Base-by-base conservation (phyloP, 805 yeast species). In the Cyberlindnera petersonii region DNA sequence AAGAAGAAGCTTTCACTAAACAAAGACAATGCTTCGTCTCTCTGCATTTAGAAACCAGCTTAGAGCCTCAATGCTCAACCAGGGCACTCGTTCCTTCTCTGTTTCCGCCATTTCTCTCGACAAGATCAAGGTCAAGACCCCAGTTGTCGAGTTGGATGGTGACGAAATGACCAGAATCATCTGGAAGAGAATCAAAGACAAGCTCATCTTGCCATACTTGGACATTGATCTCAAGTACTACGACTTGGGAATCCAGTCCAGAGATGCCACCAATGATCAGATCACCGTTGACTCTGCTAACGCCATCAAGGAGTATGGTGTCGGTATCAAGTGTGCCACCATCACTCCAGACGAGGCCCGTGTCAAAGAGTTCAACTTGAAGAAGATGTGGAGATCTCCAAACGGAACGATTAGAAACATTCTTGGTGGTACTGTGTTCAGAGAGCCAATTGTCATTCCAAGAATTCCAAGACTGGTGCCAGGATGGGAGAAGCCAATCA, bases 81-180 rank as follows among this genome's bases (percentile, higher is more conserved):
- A 39, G 32, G 31, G 39, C 35, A n/a, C n/a, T n/a, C 46, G 49
- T 23, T 39, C 43, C 22, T 53, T 53, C 46, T 51, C 56, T 32
- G 38, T 37, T 24, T 39, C 55, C 9, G 42, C 47, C 27, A 18
- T 18, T 14, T 20, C 22, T 18, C 38, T 35, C 39, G 83, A 82
- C 30, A 88, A 87, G 62, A 82, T 91, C 62, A 69, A 74, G 49
- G 97, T 91, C 44, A 73, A 75, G 63, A 84, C 76, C 55, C 98
- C 98, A 49, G 76, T 91, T 52, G 98, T 91, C 48, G 98, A 31
- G 30, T 33, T 40, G 24, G 43, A 39, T 56, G 98, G 98, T 49
- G 98, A 91, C 65, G 98, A 91, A 68, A 86, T 84, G 86, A 91
- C 98, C 59, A 76, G 97, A 62, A 87, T 91, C 63, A 91, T 91